These are phyloP conservation scores for Flueggea neowawraea DNA, from an alignment of 441 rosid species.

Conservation along the genomic window DNA sequence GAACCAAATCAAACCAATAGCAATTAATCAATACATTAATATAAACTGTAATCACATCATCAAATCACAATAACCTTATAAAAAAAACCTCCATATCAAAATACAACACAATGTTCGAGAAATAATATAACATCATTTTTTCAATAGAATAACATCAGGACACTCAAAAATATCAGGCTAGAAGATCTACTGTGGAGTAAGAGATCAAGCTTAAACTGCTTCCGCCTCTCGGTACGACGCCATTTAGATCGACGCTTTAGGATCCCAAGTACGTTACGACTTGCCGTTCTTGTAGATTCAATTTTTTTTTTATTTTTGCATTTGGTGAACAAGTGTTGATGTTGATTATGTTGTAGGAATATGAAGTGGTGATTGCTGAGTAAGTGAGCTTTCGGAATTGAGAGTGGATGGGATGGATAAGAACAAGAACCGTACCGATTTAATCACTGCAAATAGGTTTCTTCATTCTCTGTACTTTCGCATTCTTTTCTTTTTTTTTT, in stretches of 20 bases:
- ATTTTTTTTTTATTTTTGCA: not conserved
- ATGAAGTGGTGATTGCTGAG: constrained; percentile 25
- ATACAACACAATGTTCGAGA: too few relatives aligned
- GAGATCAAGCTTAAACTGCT: constrained; percentile 7
- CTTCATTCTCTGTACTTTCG: constrained; percentile 3
- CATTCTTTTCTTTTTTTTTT: not conserved
- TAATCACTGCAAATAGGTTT: constrained; percentile 95
- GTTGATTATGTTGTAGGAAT: constrained; percentile 1
- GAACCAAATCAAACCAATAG: too few relatives aligned
- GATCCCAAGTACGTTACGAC: not conserved
- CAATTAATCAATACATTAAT: too few relatives aligned
- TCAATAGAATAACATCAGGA: too few relatives aligned
- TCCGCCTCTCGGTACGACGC: not conserved
- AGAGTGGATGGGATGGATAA: constrained; percentile 79
- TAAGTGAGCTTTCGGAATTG: constrained; percentile 17
- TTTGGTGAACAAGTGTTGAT: not conserved
- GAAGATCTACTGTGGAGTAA: too few relatives aligned
- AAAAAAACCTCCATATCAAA: too few relatives aligned
- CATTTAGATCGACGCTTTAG: too few relatives aligned
- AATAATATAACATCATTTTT: too few relatives aligned
- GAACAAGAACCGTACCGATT: constrained; percentile 86
- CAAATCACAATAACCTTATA: too few relatives aligned
- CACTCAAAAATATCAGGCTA: too few relatives aligned
- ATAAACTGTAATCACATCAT: too few relatives aligned
- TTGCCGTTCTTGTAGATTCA: too few relatives aligned